These are phyloP conservation scores for Glaciozyma martinii DNA, from an alignment of 768 basidiomycete species.

Conservation along the genomic window DNA sequence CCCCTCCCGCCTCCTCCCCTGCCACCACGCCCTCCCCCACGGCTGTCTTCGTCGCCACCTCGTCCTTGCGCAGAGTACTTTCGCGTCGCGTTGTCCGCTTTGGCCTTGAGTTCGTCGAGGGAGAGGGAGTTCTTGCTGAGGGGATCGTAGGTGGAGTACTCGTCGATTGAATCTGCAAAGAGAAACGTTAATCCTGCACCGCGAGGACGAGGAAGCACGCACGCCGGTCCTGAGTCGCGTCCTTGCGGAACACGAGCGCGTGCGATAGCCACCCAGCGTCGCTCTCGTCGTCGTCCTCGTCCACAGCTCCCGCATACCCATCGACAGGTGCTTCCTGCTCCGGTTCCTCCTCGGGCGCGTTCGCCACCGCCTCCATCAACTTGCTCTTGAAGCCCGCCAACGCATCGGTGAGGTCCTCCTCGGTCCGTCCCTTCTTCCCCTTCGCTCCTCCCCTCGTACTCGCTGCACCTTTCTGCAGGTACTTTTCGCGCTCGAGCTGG, in stretches of 20 bases:
- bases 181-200: background rate
- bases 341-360: background rate
- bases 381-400: conserved; percentile 32
- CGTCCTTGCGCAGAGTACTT: background rate
- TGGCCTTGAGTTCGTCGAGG: conserved; percentile 22
- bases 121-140: conserved; percentile 21
- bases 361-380: conserved; percentile 22
- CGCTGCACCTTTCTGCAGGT: conserved; percentile 14
- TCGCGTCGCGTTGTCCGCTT: conserved; percentile 8
- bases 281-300: conserved; percentile 16
- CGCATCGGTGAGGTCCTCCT: conserved; percentile 20
- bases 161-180: conserved; percentile 17
- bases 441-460: background rate
- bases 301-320: conserved; percentile 25
- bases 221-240: conserved; percentile 33
- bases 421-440: conserved; percentile 21
- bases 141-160: conserved; percentile 28
- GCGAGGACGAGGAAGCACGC: background rate
- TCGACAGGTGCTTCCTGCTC: conserved; percentile 5
- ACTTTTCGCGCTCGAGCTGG: conserved; percentile 34
- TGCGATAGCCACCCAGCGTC: conserved; percentile 30
- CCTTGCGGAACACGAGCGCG: conserved; percentile 35
- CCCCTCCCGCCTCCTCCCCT: background rate
- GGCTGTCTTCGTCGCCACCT: background rate
- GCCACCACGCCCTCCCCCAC: background rate